Base-by-base conservation (phyloP, 2,329 filamentous ascomycete species). In the Ophiognomonia clavigignenti-juglandacearum region DNA sequence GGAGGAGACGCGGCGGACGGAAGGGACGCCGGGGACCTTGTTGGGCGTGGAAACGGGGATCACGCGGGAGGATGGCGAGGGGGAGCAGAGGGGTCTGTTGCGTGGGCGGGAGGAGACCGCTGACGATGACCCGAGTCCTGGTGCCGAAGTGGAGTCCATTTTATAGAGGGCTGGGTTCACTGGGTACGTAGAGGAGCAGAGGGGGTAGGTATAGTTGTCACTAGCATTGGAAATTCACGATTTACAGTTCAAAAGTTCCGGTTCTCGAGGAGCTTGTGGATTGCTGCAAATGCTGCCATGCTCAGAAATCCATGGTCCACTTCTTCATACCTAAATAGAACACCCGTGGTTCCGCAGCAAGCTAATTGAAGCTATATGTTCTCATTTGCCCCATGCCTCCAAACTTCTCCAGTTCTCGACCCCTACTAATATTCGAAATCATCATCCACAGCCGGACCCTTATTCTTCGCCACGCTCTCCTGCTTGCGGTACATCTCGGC, bases 401-500 rank as follows among this genome's bases (percentile, higher is more conserved):
- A n/a, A 22, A 7, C 26, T 11, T 9, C 1, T 5, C 3, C 20
- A 16, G 2, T 26, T 20, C 3, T 22, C 27, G 11, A 3, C 6
- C n/a, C 3, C 32, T 7, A 13, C 27, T 67, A 98, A 69, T 98
- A 98, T 73, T 98, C 93, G 69, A 96, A 98, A 65, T 97, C 91
- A 69, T 97, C 92, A 73, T 98, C 93, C 46, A 91, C 91, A 39
- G 84, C 77, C 4, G 88, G 88, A 0, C 85, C 87, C 71, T 95
- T 95, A 48, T 73, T 89, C 74, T 93, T 95, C 11, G 80, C 72
- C 42, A 96, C 88, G 57, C 85, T 88, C 72, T 97, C 92, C 72
- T 98, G 93, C 69, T 88, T 91, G 56, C 84, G 77, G 70, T 97
- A 98, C 92, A 98, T 96, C 66, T 97, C 93, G 0, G 90, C 91